Percentiles rank a stretch among this genome's conserved stretches.
These are phyloP conservation scores for Emergomyces africanus DNA, from an alignment of 2,329 filamentous ascomycete species.

Conservation along the genomic window DNA sequence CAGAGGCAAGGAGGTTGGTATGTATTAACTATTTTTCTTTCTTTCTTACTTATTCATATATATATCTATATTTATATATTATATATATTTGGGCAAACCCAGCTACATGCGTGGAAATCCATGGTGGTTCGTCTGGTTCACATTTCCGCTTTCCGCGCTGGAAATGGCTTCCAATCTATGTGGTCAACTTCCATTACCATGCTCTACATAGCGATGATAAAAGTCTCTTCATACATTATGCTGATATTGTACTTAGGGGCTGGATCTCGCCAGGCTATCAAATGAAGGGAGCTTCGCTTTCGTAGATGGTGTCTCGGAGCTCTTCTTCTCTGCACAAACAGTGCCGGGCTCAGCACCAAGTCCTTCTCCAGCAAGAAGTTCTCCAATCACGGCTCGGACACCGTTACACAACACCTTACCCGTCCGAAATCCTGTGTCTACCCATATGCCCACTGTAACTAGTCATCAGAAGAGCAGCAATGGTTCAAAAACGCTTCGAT, in stretches of 20 bases:
- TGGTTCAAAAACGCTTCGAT: conserved; percentile 14
- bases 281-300: conserved; percentile 53
- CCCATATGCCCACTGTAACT: conserved; percentile 2
- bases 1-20: conserved; percentile 56
- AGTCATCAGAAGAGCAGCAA: conserved; percentile 8
- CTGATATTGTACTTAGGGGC: conserved; percentile 37
- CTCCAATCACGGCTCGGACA: not conserved
- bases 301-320: conserved; percentile 57
- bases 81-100: not conserved
- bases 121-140: not conserved
- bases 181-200: not conserved
- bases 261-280: conserved; percentile 54
- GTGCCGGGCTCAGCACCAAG: conserved; percentile 10
- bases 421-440: not conserved
- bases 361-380: conserved; percentile 4
- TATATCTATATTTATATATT: not conserved
- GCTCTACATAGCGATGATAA: not conserved
- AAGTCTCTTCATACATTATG: not conserved
- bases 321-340: conserved; percentile 31
- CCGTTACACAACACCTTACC: not conserved
- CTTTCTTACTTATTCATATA: not conserved
- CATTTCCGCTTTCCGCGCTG: too few relatives aligned
- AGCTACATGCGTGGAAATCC: too few relatives aligned
- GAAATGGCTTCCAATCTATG: not conserved
- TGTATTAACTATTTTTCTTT: conserved; percentile 10